A percentile compares a stretch with the other conserved stretches of the same genome.
phyloP scores from a whole-genome alignment of 1,284 basidiomycete species.

The Puccinia polysora region DNA sequence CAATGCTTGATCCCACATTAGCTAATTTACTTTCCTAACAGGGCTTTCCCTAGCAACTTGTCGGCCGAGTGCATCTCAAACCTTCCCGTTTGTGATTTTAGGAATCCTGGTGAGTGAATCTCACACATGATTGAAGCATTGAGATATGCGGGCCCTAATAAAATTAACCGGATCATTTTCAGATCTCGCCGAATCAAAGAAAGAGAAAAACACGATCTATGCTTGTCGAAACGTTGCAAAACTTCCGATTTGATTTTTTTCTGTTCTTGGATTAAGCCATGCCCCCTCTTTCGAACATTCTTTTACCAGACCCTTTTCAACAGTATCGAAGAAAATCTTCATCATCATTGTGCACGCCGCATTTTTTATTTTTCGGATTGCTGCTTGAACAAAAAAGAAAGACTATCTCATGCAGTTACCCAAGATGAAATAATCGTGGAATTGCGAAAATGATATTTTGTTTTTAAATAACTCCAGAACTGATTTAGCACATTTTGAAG shows the following conservation, averaged over 20 bases:
- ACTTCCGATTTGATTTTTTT: slow-evolving; percentile 23
- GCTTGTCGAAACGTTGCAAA: slow-evolving; percentile 24
- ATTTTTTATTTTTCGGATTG: too few species aligned
- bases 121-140: too few species aligned
- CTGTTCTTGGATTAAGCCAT: neutral
- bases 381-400: too few species aligned
- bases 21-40: neutral
- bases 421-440: too few species aligned
- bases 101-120: slow-evolving; percentile 23
- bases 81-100: slow-evolving; percentile 34
- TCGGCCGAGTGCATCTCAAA: slow-evolving; percentile 26
- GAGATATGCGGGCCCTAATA: neutral
- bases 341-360: too few species aligned
- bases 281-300: too few species aligned
- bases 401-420: too few species aligned
- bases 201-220: slow-evolving; percentile 18
- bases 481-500: too few species aligned
- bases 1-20: neutral
- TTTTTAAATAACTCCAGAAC: too few species aligned
- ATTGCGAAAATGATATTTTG: too few species aligned
- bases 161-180: neutral
- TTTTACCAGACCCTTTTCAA: too few species aligned
- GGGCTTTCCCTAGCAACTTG: slow-evolving; percentile 21
- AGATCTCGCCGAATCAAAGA: slow-evolving; percentile 28
- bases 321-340: too few species aligned